These are phyloP conservation scores for Erythrobasidium hasegawianum DNA, from an alignment of 1,284 basidiomycete genomes.

Conservation along the genomic window DNA sequence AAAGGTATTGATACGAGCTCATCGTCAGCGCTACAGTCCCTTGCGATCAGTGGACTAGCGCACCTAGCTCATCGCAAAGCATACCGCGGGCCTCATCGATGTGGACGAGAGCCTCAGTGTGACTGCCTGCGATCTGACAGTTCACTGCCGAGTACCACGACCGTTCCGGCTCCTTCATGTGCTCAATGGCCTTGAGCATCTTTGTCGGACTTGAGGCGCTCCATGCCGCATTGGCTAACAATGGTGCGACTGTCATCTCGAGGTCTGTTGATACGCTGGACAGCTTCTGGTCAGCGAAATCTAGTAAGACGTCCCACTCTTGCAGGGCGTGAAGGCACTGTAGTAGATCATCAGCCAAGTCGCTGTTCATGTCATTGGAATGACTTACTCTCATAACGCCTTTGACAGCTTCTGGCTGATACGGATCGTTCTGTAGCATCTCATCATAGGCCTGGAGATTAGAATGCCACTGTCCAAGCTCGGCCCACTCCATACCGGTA, in stretches of 20 bases:
- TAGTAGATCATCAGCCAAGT: not conserved
- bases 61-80: constrained; percentile 22
- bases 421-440: constrained; percentile 10
- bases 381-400: constrained; percentile 9
- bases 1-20: not conserved
- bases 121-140: constrained; percentile 8
- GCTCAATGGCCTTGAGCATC: constrained; percentile 13
- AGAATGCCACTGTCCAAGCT: constrained; percentile 24
- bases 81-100: constrained; percentile 25
- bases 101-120: not conserved
- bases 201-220: constrained; percentile 8
- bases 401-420: constrained; percentile 1
- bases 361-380: no score
- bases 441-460: constrained; percentile 18
- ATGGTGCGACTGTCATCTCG: constrained; percentile 2
- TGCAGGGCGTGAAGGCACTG: constrained; percentile 24
- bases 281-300: constrained; percentile 8
- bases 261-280: not conserved
- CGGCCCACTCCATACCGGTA: constrained; percentile 17
- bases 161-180: constrained; percentile 14
- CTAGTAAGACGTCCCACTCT: constrained; percentile 30
- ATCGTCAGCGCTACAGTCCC: not conserved
- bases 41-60: not conserved
- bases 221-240: constrained; percentile 25
- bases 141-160: constrained; percentile 21